phyloP scores from a whole-genome alignment of 331 rosid genomes.

The Quercus lobata region DNA sequence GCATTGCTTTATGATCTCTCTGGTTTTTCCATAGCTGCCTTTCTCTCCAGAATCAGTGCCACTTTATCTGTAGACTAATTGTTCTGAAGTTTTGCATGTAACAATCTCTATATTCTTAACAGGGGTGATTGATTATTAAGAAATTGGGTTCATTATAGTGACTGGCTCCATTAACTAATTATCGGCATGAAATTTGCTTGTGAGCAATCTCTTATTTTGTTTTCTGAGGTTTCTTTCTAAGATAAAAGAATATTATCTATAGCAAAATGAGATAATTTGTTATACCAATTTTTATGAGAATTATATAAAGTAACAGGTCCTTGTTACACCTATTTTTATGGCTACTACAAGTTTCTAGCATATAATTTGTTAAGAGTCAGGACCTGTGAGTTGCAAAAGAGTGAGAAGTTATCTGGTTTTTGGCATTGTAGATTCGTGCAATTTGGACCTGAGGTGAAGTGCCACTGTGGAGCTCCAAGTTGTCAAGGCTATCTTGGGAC shows the following conservation, averaged over 20 bases:
- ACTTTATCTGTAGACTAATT: neutral
- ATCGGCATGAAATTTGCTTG: neutral
- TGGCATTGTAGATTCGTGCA: conserved; percentile 56
- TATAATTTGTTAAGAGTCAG: neutral
- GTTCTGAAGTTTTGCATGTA: neutral
- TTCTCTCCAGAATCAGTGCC: neutral
- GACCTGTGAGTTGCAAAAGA: neutral
- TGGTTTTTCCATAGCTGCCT: neutral
- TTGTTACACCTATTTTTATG: no score
- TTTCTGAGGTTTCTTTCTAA: neutral
- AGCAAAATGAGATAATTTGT: no score
- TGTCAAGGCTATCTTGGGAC: conserved; percentile 57
- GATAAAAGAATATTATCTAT: neutral
- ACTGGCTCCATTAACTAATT: neutral
- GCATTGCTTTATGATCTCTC: neutral
- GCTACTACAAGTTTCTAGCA: no score
- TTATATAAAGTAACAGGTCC: no score
- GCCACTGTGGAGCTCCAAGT: conserved; percentile 49
- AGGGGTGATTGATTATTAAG: neutral
- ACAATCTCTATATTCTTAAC: neutral
- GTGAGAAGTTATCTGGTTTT: conserved; percentile 1
- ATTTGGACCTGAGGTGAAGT: conserved; percentile 56
- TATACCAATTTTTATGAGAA: no score
- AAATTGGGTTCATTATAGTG: neutral
- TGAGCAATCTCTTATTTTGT: neutral